A percentile compares a stretch with the other conserved stretches of the same genome.
Evolutionary conservation across 108 stramenopile species (phyloP).

Genomic region (Nitzschia palea): DNA sequence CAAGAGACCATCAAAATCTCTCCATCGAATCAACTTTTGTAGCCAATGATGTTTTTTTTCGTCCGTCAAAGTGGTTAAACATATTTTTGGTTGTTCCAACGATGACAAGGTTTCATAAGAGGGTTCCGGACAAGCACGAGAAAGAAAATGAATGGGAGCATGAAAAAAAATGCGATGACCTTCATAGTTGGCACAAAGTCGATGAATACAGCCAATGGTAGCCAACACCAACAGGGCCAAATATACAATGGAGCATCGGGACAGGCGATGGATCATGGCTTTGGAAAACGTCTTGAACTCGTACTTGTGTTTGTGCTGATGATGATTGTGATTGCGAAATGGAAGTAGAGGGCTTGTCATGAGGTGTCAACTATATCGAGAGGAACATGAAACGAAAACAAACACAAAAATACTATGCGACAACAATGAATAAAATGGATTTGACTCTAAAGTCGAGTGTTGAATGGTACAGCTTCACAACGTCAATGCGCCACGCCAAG

Average conservation of each 20-base stretch:
- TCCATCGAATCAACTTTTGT: conserved; percentile 21
- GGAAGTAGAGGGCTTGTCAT: too few relatives aligned
- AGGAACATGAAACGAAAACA: too few relatives aligned
- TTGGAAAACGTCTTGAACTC: too few relatives aligned
- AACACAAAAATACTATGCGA: too few relatives aligned
- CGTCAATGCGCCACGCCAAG: too few relatives aligned
- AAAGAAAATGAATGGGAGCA: conserved; percentile 21
- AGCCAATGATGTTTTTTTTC: not conserved
- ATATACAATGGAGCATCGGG: not conserved
- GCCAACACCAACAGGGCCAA: not conserved
- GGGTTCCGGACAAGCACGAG: conserved; percentile 16
- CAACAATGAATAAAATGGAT: too few relatives aligned
- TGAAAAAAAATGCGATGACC: not conserved
- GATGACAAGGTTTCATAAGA: conserved; percentile 14
- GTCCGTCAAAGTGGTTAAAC: conserved; percentile 31
- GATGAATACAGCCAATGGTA: not conserved
- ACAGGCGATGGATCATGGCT: not conserved
- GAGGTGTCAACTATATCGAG: too few relatives aligned
- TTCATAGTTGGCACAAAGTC: conserved; percentile 4
- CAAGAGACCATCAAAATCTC: conserved; percentile 28
- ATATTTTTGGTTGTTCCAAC: conserved; percentile 14
- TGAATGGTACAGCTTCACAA: too few relatives aligned
- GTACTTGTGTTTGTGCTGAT: too few relatives aligned
- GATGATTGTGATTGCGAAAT: too few relatives aligned
- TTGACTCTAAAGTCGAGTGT: too few relatives aligned